phyloP scores from a whole-genome alignment of 2,329 filamentous ascomycete species.

The Gliomastix tumulicola region DNA sequence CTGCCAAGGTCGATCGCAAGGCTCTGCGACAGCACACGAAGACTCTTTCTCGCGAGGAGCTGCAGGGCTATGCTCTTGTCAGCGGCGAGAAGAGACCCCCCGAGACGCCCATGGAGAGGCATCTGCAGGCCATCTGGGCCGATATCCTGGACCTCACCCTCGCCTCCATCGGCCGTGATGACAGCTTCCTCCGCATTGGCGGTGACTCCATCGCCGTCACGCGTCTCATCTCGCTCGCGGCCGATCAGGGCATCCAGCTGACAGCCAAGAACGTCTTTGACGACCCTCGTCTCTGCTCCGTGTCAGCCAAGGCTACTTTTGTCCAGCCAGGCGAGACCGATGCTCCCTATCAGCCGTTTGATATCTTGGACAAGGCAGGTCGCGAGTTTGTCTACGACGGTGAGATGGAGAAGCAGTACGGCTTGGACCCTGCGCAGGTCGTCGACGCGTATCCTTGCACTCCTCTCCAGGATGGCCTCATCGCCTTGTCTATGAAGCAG shows the following conservation, averaged over 20 bases:
- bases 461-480: constrained; percentile 39
- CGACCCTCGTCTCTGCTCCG: constrained; percentile 26
- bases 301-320: neutral
- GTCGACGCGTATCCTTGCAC: constrained; percentile 44
- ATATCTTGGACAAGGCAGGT: neutral
- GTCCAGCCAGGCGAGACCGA: neutral
- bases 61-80: constrained; percentile 1
- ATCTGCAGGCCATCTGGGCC: constrained; percentile 4
- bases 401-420: neutral
- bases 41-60: neutral
- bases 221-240: constrained; percentile 2
- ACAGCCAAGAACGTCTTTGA: constrained; percentile 38
- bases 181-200: constrained; percentile 7
- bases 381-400: neutral
- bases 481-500: constrained; percentile 23
- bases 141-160: constrained; percentile 3
- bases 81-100: constrained; percentile 2
- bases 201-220: constrained; percentile 8
- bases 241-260: constrained; percentile 23
- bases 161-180: constrained; percentile 4
- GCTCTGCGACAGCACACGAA: neutral
- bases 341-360: neutral
- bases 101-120: constrained; percentile 3
- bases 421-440: constrained; percentile 9
- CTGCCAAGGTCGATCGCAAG: constrained; percentile 6